Evolutionary conservation across 2,329 filamentous ascomycete genomes (phyloP).

Genomic region (Colletotrichum cuscutae): DNA sequence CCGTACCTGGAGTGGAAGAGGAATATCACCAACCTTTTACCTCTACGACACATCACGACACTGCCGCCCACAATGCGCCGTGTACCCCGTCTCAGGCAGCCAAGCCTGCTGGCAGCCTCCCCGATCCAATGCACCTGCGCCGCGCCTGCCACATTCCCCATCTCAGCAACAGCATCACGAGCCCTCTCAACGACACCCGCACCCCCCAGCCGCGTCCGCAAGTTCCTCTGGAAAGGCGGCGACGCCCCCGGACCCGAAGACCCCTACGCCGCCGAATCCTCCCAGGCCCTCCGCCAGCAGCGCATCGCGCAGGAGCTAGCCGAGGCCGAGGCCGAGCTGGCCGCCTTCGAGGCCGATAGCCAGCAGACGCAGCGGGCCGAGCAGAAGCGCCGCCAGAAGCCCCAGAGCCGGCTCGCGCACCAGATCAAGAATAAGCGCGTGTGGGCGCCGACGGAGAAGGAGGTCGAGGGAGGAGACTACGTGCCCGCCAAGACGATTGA

Average conservation of each 20-base stretch:
- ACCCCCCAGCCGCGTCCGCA: slow-evolving; percentile 51
- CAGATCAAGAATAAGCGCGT: slow-evolving; percentile 1
- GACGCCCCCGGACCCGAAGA: slow-evolving; percentile 51
- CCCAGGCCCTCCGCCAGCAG: slow-evolving; percentile 45
- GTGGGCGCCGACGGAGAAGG: slow-evolving; percentile 25
- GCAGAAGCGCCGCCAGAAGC: background rate
- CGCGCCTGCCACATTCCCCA: slow-evolving; percentile 36
- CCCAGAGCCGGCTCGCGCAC: slow-evolving; percentile 8
- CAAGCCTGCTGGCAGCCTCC: slow-evolving; percentile 46
- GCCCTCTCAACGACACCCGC: slow-evolving; percentile 48
- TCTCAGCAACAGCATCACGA: slow-evolving; percentile 17
- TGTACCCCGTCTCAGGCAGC: slow-evolving; percentile 50
- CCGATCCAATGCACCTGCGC: slow-evolving; percentile 20
- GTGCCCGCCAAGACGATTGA: slow-evolving; percentile 56
- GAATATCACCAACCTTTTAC: background rate
- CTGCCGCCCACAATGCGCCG: slow-evolving; percentile 50
- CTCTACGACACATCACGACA: background rate
- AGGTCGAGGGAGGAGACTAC: slow-evolving; percentile 46
- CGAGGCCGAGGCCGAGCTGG: slow-evolving; percentile 35
- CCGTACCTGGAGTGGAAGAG: background rate
- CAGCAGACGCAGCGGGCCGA: background rate
- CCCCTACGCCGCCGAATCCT: slow-evolving; percentile 48
- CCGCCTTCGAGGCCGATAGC: slow-evolving; percentile 30
- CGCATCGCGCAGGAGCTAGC: slow-evolving; percentile 38
- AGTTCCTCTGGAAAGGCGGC: slow-evolving; percentile 51